Percentiles rank a stretch among this genome's conserved stretches.
Conservation (phyloP, 2,329 filamentous ascomycete species). For the Fusarium nanum region DNA sequence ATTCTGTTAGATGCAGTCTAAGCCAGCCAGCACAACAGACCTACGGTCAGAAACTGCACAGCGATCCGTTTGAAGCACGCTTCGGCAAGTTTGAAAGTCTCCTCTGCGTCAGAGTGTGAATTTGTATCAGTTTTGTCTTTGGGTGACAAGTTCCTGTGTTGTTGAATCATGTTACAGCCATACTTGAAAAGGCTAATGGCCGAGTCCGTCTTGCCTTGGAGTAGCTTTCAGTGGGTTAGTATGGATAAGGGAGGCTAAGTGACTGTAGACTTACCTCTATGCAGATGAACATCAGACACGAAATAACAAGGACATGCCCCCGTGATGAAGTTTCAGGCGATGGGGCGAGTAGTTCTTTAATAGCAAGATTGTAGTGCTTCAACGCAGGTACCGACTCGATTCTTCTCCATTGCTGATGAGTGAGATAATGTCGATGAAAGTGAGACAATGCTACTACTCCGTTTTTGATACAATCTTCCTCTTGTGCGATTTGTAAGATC, state of each 20-base stretch:
- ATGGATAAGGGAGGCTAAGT: rapidly evolving
- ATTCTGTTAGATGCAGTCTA: rapidly evolving
- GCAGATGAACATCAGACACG: constrained; percentile 32
- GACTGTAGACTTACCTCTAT: constrained; percentile 2
- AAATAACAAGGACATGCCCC: constrained; percentile 11
- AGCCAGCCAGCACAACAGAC: rapidly evolving
- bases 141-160: not conserved
- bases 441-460: constrained; percentile 13
- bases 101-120: not conserved
- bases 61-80: constrained; percentile 22
- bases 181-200: constrained; percentile 30
- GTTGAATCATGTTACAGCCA: constrained; percentile 27
- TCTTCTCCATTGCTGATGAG: not conserved
- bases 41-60: constrained; percentile 19
- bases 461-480: constrained; percentile 10
- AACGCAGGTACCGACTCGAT: constrained; percentile 4
- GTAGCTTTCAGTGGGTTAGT: constrained; percentile 5
- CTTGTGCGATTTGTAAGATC: constrained; percentile 19
- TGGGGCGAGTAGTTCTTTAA: not conserved
- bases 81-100: not conserved
- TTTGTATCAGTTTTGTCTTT: too few species aligned
- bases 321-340: not conserved
- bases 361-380: constrained; percentile 30
- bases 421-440: constrained; percentile 21
- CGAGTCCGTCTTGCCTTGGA: constrained; percentile 28